phyloP scores from a whole-genome alignment of 2,329 filamentous ascomycete species.

The Botrytis byssoidea region DNA sequence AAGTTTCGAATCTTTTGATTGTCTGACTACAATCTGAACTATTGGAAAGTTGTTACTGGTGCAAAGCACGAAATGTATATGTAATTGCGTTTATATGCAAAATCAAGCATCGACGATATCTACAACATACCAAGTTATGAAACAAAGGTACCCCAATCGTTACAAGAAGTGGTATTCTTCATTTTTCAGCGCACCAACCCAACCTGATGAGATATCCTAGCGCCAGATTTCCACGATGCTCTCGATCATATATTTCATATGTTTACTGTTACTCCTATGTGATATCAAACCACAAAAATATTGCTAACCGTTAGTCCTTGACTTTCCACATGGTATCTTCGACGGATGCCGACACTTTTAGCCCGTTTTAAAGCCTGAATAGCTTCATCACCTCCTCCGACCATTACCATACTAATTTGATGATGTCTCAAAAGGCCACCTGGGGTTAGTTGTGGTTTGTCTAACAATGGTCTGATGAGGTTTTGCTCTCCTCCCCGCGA shows the following conservation, averaged over 20 bases:
- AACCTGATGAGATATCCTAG: background rate
- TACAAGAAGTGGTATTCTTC: background rate
- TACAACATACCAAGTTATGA: background rate
- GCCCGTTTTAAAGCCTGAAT: constrained; percentile 63
- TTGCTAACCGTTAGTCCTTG: constrained; percentile 79
- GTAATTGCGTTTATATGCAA: constrained; percentile 1
- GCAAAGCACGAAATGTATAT: background rate
- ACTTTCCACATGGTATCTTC: constrained; percentile 77
- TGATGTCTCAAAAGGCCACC: constrained; percentile 45
- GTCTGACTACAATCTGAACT: background rate
- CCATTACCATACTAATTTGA: constrained; percentile 79
- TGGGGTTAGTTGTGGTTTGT: constrained; percentile 60
- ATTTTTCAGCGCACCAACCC: background rate
- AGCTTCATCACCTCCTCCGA: constrained; percentile 66
- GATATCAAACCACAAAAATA: constrained; percentile 56
- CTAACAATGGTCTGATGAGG: constrained; percentile 64
- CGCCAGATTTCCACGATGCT: background rate
- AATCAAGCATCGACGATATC: background rate
- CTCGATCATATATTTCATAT: background rate
- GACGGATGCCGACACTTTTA: constrained; percentile 69
- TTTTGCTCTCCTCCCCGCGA: constrained; percentile 41
- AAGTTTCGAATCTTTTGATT: background rate
- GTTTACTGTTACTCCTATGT: background rate
- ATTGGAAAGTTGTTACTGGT: background rate
- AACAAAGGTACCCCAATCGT: background rate